These are phyloP conservation scores for Penicillium angulare DNA, from an alignment of 495 filamentous ascomycete species.

Conservation along the genomic window DNA sequence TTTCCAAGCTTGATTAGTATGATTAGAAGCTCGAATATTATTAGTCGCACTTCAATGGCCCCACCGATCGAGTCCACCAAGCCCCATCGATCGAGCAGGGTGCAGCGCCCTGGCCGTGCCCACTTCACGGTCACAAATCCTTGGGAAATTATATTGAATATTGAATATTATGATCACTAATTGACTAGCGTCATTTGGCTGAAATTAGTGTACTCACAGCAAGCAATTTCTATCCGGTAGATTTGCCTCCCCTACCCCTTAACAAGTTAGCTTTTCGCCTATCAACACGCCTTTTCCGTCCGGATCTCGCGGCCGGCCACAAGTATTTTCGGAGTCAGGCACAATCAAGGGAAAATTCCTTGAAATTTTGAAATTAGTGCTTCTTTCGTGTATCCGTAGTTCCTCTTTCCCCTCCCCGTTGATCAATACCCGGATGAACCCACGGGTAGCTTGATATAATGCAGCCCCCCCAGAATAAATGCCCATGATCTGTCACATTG, in stretches of 20 bases:
- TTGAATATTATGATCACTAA: no score
- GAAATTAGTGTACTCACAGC: no score
- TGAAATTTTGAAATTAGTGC: neutral
- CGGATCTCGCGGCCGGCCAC: constrained; percentile 4
- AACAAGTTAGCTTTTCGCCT: no score
- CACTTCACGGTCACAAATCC: neutral
- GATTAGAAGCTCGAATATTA: no score
- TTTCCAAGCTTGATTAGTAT: no score
- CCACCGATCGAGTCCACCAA: constrained; percentile 23
- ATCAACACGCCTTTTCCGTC: constrained; percentile 5
- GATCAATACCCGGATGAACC: constrained; percentile 7
- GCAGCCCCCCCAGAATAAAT: constrained; percentile 1
- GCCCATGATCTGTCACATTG: constrained; percentile 19
- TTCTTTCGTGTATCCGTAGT: no score
- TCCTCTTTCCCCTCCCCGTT: no score
- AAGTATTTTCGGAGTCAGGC: neutral
- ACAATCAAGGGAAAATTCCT: neutral
- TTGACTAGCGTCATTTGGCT: constrained; percentile 5
- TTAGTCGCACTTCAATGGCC: constrained; percentile 3
- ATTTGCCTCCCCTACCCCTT: no score
- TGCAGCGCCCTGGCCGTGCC: constrained; percentile 14
- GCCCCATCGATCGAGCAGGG: constrained; percentile 12
- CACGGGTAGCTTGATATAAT: no score
- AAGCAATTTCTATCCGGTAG: no score
- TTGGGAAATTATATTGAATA: neutral